A percentile compares a stretch with the other conserved stretches of the same genome.
Conservation (phyloP, 2,329 filamentous ascomycete species). For the Aspergillus felis region DNA sequence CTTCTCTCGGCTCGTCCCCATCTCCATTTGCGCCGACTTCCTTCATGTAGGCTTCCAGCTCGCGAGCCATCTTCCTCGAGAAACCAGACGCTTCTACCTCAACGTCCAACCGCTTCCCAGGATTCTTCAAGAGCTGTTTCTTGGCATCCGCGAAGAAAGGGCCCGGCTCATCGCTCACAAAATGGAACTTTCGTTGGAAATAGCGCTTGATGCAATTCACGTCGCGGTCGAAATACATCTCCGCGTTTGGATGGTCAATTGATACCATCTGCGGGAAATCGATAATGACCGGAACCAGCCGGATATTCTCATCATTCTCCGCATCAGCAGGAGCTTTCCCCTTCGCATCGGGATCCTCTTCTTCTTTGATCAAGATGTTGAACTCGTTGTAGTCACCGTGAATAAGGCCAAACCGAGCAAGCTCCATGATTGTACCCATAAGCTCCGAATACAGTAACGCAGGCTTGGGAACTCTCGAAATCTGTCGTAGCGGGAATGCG, state of each 20-base stretch:
- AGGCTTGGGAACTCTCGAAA: slow-evolving; percentile 77
- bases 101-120: slow-evolving; percentile 71
- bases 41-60: slow-evolving; percentile 86
- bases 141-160: slow-evolving; percentile 83
- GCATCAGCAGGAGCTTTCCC: slow-evolving; percentile 32
- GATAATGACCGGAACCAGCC: slow-evolving; percentile 77
- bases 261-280: slow-evolving; percentile 99
- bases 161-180: slow-evolving; percentile 73
- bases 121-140: slow-evolving; percentile 62
- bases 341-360: slow-evolving; percentile 33
- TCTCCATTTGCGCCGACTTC: slow-evolving; percentile 59
- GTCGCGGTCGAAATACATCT: slow-evolving; percentile 96
- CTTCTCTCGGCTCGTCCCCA: slow-evolving; percentile 40
- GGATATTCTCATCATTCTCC: slow-evolving; percentile 41
- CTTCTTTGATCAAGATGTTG: slow-evolving; percentile 91
- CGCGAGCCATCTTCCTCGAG: slow-evolving; percentile 93
- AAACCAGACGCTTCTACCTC: slow-evolving; percentile 91
- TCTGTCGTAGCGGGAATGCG: slow-evolving; percentile 85
- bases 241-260: slow-evolving; percentile 86
- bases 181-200: slow-evolving; percentile 85
- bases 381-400: slow-evolving; percentile 99
- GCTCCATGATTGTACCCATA: slow-evolving; percentile 76
- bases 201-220: slow-evolving; percentile 94
- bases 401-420: slow-evolving; percentile 84
- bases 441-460: slow-evolving; percentile 86